Conservation (phyloP, 2,329 filamentous ascomycete genomes). For the Fusarium virguliforme region DNA sequence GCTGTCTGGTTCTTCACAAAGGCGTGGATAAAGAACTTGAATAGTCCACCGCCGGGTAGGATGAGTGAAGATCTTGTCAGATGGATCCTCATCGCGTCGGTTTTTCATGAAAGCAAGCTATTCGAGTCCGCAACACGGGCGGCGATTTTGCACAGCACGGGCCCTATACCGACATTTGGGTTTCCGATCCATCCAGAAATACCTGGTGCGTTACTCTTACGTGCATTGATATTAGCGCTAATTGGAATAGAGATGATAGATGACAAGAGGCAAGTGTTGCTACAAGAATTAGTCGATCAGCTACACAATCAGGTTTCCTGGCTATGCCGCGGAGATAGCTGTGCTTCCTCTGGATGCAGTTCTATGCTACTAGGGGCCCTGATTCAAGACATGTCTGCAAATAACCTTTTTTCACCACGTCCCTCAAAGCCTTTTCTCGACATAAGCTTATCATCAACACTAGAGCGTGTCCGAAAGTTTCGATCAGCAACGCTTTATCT, state of each 20-base stretch:
- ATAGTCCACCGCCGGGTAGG: background rate
- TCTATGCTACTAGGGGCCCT: constrained; percentile 23
- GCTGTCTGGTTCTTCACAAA: constrained; percentile 28
- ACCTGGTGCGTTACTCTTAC: background rate
- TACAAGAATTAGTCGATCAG: constrained; percentile 1
- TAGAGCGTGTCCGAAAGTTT: too few species aligned
- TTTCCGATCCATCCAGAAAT: constrained; percentile 24
- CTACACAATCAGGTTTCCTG: background rate
- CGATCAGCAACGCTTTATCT: too few species aligned
- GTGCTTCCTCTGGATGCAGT: constrained; percentile 18
- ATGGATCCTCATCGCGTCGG: constrained; percentile 32
- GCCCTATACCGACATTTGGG: background rate
- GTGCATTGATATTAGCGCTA: background rate
- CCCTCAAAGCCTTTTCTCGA: constrained; percentile 3
- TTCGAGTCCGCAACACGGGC: constrained; percentile 17
- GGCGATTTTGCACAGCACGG: background rate
- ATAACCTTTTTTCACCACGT: constrained; percentile 5
- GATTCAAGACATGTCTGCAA: constrained; percentile 9
- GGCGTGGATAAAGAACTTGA: constrained; percentile 29
- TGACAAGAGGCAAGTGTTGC: background rate
- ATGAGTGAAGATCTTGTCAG: constrained; percentile 16
- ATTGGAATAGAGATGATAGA: constrained; percentile 9
- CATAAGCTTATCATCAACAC: too few species aligned
- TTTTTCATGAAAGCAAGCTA: constrained; percentile 14
- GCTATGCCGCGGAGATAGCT: constrained; percentile 1